Evolutionary conservation across 768 basidiomycete species (phyloP), one percentile per base, ranked within the genome.

Genomic region (Suillus subalutaceus): DNA sequence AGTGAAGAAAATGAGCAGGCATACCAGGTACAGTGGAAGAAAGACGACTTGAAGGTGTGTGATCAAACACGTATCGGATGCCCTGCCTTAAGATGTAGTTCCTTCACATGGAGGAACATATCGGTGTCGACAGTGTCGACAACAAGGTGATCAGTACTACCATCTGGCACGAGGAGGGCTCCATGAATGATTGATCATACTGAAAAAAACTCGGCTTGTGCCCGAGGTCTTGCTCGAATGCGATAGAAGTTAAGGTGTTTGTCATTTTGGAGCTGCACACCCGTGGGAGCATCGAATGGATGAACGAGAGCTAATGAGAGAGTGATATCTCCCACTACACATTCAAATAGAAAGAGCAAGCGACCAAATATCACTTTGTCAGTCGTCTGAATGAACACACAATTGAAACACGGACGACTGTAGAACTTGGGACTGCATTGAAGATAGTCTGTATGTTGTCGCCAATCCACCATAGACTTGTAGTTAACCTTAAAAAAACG

Each of bases 141-240:
- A 10, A 79, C 68, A 20, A 78, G 57, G 43, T 32, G 76, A 40
- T 78, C 73, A 0, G 67, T 71, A 41, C 41, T 16, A 3, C 35
- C 58, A 44, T 74, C 76, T 12, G 67, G 66, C 35, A 69, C 60
- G 16, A 66, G 35, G 26, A 73, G 58, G 9, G 73, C 78, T 12
- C 79, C 75, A 30, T 70, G 68, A 44, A 77, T 67, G 9, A 80
- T 79, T n/a, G 77, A 78, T 9, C 62, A 35, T 4, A 71, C 66
- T 9, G 72, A 70, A 30, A 80, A 71, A 38, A 80, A 70, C 43
- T 68, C 70, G 0, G 69, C 38, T 8, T 66, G 32, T 26, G 58
- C 40, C 18, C 64, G 26, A 3, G 56, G 64, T 26, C 58, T 30
- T 26, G 67, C 64, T 16, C 67, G 65, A 16, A 77, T 46, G 1